Evolutionary conservation across 805 yeast species (phyloP), one percentile per base, ranked within the genome.

Genomic region (Myxozyma vanderwaltii): DNA sequence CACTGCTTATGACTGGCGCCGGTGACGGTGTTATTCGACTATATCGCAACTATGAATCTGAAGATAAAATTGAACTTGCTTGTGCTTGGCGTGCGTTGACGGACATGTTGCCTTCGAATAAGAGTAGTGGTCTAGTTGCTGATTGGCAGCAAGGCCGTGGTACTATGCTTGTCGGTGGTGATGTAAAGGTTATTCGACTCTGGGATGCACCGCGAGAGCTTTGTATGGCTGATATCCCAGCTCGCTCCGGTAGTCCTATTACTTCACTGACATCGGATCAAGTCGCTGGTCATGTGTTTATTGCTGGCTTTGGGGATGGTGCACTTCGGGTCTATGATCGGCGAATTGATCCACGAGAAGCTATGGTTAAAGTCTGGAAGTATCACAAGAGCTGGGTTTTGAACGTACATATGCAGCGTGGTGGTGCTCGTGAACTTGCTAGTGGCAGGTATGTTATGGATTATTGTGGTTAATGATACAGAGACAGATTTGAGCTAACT

Each of bases 81-180:
- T 82, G 96, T 0, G 83, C 97, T 0, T 94, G 98, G 97, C 81
- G 97, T 71, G 97, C 96, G 0, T 78, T 94, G 58, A 87, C 96
- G 0, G 97, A 91, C 71, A 78, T 92, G 69, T 75, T 90, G 17
- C 77, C 90, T 26, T 86, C 96, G 0, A 88, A 92, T 26, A 81
- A 89, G 68, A 86, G 91, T 27, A 83, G 89, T 15, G 97, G 97
- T 2, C 76, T 92, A 53, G 81, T 90, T 19, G 84, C 91, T 10
- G 98, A 94, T 66, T 94, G 99, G 99, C 98, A 92, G 72, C 99
- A 94, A 70, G 86, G 94, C 46, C 78, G 97, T 61, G 99, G 99
- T 0, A 83, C 96, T 0, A 76, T 94, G 39, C 76, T 92, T 54
- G 96, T 89, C 0, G 91, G 96, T 41, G 99, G 99, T 47, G 98